phyloP scores from a whole-genome alignment of 305 asterid genomes.

The Stenogyne calaminthoides region DNA sequence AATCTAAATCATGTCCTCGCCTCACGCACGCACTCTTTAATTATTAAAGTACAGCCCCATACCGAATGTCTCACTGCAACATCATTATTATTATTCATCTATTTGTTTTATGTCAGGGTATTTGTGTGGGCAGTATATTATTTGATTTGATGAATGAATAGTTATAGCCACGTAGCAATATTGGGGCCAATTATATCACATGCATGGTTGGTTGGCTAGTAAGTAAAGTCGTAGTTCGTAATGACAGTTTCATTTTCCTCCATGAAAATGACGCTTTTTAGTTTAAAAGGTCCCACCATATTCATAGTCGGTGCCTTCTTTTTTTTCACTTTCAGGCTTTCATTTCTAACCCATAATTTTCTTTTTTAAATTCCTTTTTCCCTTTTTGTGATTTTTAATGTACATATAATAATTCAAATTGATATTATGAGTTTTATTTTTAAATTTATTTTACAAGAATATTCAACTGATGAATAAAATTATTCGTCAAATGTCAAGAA shows the following conservation, averaged over 20 bases:
- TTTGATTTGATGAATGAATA: neutral
- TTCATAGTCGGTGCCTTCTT: constrained; percentile 17
- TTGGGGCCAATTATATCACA: constrained; percentile 24
- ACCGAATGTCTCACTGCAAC: neutral
- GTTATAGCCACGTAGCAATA: constrained; percentile 22
- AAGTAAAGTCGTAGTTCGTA: neutral
- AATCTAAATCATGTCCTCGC: too few relatives aligned
- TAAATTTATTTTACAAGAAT: too few relatives aligned
- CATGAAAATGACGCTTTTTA: constrained; percentile 17
- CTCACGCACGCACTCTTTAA: too few relatives aligned
- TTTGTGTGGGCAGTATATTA: neutral
- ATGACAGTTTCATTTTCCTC: neutral
- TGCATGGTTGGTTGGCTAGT: constrained; percentile 25
- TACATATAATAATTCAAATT: too few relatives aligned
- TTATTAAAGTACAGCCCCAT: neutral
- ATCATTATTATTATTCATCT: neutral
- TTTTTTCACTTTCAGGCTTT: neutral
- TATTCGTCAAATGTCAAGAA: too few relatives aligned
- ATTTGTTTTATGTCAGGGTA: neutral
- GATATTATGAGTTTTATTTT: too few relatives aligned
- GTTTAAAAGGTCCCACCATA: constrained; percentile 16
- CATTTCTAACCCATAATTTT: too few relatives aligned
- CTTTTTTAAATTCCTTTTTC: neutral
- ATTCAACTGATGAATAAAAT: too few relatives aligned
- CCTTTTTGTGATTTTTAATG: too few relatives aligned